Evolutionary conservation across 768 basidiomycete species (phyloP).

Genomic region (Podaxis rugospora): DNA sequence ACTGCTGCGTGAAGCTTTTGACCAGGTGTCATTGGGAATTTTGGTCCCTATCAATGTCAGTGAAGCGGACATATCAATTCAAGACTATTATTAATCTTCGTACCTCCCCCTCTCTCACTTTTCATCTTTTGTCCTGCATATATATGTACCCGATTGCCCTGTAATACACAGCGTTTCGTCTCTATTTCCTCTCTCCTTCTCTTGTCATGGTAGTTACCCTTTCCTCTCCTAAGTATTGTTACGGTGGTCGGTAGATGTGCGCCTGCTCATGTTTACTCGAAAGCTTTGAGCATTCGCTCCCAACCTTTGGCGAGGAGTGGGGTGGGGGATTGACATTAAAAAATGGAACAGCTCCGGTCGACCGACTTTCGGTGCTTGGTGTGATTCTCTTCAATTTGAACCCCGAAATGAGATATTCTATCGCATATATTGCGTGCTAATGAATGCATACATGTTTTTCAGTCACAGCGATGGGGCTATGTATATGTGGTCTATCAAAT

Average conservation of each 20-base stretch:
- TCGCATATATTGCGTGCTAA: neutral
- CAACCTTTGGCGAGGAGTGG: neutral
- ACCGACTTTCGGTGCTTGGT: neutral
- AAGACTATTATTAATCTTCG: neutral
- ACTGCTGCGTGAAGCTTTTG: constrained; percentile 31
- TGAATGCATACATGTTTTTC: too few species aligned
- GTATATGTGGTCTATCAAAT: too few species aligned
- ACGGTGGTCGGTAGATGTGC: neutral
- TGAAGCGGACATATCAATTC: neutral
- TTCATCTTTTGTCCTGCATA: neutral
- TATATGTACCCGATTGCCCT: constrained; percentile 16
- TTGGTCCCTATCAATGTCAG: neutral
- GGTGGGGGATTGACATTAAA: neutral
- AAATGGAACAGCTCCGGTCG: neutral
- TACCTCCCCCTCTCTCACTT: neutral
- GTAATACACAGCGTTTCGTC: constrained; percentile 17
- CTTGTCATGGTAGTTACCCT: neutral
- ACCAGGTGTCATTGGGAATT: neutral
- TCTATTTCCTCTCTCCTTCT: neutral
- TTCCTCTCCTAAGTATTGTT: constrained; percentile 1
- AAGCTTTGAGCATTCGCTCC: neutral
- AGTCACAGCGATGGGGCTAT: too few species aligned
- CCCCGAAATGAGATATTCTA: neutral
- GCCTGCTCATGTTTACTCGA: neutral
- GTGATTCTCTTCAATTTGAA: neutral